A percentile compares a stretch with the other conserved stretches of the same genome.
Evolutionary conservation across 176 grass and related monocot species (phyloP).

Genomic region (Bothriochloa decipiens): DNA sequence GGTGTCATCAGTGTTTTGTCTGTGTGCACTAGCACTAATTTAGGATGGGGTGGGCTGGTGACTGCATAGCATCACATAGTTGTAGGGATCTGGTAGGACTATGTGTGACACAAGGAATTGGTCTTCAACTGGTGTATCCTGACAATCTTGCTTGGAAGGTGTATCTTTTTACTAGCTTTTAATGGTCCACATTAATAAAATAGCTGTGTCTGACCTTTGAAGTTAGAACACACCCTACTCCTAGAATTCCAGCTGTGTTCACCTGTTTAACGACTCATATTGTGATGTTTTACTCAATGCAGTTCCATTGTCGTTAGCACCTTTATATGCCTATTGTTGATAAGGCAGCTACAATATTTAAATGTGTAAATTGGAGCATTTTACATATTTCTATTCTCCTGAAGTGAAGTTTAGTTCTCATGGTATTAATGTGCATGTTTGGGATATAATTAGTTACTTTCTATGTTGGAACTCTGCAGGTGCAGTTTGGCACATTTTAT

Average conservation of each 20-base stretch:
- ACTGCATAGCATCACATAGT: neutral
- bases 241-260: neutral
- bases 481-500: constrained; percentile 88
- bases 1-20: neutral
- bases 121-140: neutral
- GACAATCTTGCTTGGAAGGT: neutral
- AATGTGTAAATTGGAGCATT: constrained; percentile 14
- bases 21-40: constrained; percentile 14
- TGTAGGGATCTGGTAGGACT: neutral
- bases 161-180: neutral
- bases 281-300: neutral
- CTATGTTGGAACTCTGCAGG: constrained; percentile 57
- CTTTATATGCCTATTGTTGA: neutral
- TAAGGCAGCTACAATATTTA: neutral
- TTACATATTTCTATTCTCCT: constrained; percentile 17
- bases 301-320: neutral
- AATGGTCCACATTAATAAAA: neutral
- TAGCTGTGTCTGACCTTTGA: neutral
- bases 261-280: constrained; percentile 18
- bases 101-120: neutral
- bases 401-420: constrained; percentile 36
- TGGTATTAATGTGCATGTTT: constrained; percentile 18
- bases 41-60: constrained; percentile 4
- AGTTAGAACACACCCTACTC: constrained; percentile 13
- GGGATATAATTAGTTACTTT: constrained; percentile 34